A percentile compares a stretch with the other conserved stretches of the same genome.
Conservation (phyloP, 1,284 basidiomycete genomes). For the Ceratobasidium sp. region DNA sequence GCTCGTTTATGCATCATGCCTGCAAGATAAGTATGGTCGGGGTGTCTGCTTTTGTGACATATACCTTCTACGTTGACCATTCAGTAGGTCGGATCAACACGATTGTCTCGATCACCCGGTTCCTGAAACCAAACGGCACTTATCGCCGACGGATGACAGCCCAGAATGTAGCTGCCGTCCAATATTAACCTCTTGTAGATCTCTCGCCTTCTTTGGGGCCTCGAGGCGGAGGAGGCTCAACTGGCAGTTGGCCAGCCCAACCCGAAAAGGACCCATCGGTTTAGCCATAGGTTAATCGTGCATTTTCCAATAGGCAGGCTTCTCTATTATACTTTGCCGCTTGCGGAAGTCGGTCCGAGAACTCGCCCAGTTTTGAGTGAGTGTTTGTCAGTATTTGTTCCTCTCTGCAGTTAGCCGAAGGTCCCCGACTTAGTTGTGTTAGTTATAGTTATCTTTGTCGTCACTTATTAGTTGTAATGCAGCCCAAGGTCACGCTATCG, state of each 20-base stretch:
- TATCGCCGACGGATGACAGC: not conserved
- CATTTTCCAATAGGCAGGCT: not conserved
- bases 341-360: slow-evolving; percentile 19
- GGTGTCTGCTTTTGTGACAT: not conserved
- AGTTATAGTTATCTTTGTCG: not conserved
- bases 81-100: not conserved
- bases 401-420: not conserved
- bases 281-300: not conserved
- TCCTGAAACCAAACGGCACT: slow-evolving; percentile 7
- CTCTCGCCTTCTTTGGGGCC: not conserved
- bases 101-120: not conserved
- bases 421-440: not conserved
- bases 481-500: not conserved
- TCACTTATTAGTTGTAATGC: slow-evolving; percentile 6
- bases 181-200: not conserved
- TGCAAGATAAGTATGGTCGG: slow-evolving; percentile 1
- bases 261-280: slow-evolving; percentile 1
- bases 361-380: not conserved
- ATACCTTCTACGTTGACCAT: not conserved
- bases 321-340: not conserved
- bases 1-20: not conserved
- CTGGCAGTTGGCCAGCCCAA: not conserved
- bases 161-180: not conserved
- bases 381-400: not conserved
- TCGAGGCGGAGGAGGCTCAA: not conserved